Percentiles rank a stretch among this genome's conserved stretches.
Conservation (phyloP, 73 alveolate species). For the Paramecium primaurelia region DNA sequence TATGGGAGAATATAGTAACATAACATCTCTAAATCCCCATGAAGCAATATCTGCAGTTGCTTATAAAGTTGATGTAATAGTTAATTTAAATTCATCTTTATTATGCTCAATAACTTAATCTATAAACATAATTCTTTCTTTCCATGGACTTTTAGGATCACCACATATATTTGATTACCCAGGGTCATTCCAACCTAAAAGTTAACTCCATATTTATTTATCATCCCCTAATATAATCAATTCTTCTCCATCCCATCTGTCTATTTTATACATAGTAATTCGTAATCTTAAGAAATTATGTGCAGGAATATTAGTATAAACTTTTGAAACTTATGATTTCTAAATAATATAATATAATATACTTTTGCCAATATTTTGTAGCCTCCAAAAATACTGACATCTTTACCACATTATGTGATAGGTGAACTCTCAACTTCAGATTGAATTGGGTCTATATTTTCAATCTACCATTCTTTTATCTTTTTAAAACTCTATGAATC, state of each 20-base stretch:
- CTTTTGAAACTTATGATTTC: neutral
- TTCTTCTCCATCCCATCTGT: constrained; percentile 47
- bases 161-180: constrained; percentile 15
- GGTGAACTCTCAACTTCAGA: neutral
- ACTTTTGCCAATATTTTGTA: constrained; percentile 20
- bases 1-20: neutral
- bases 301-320: neutral
- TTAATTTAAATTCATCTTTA: neutral
- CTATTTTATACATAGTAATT: neutral
- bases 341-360: neutral
- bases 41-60: neutral
- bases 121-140: neutral
- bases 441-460: neutral
- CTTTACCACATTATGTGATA: neutral
- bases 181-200: constrained; percentile 45
- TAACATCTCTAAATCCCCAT: constrained; percentile 35
- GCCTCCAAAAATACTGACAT: neutral
- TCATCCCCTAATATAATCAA: neutral
- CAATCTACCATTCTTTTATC: neutral
- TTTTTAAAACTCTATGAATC: neutral
- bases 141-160: neutral
- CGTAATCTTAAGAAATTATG: neutral
- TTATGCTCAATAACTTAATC: neutral
- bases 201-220: neutral
- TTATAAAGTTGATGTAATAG: neutral